Evolutionary conservation across 768 basidiomycete species (phyloP).

Genomic region (Tremella mesenterica): DNA sequence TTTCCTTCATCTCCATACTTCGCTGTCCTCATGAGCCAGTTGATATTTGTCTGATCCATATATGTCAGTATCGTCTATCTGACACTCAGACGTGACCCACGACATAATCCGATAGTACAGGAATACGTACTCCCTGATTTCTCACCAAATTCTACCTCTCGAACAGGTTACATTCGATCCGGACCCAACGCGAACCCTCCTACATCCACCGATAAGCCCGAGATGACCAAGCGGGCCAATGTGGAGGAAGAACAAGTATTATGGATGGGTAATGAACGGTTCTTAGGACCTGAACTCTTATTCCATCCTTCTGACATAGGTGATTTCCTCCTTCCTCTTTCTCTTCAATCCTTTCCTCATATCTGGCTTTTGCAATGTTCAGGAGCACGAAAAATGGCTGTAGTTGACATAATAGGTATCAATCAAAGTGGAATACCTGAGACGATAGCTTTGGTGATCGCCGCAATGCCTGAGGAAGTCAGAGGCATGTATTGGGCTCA

Average conservation of each 20-base stretch:
- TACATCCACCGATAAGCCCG: constrained; percentile 10
- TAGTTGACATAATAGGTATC: constrained; percentile 51
- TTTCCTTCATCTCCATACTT: no score
- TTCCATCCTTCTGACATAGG: constrained; percentile 88
- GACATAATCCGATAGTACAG: constrained; percentile 62
- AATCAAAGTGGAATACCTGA: constrained; percentile 70
- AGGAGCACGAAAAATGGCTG: no score
- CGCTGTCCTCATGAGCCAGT: no score
- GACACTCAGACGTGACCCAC: constrained; percentile 46
- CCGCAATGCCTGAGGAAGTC: constrained; percentile 64
- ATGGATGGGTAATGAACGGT: constrained; percentile 82
- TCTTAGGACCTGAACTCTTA: constrained; percentile 82
- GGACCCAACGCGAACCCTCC: constrained; percentile 30
- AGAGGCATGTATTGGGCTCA: constrained; percentile 94
- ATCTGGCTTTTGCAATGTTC: no score
- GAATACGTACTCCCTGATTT: constrained; percentile 89
- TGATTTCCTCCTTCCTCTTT: constrained; percentile 40
- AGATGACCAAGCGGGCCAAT: constrained; percentile 42
- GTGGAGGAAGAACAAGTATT: constrained; percentile 52
- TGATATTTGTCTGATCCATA: no score
- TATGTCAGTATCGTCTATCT: not conserved
- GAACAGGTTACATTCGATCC: constrained; percentile 48
- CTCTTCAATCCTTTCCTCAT: not conserved
- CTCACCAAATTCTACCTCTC: constrained; percentile 48
- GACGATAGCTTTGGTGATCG: constrained; percentile 67